phyloP scores from a whole-genome alignment of 805 yeast genomes.

The Cyberlindnera americana region DNA sequence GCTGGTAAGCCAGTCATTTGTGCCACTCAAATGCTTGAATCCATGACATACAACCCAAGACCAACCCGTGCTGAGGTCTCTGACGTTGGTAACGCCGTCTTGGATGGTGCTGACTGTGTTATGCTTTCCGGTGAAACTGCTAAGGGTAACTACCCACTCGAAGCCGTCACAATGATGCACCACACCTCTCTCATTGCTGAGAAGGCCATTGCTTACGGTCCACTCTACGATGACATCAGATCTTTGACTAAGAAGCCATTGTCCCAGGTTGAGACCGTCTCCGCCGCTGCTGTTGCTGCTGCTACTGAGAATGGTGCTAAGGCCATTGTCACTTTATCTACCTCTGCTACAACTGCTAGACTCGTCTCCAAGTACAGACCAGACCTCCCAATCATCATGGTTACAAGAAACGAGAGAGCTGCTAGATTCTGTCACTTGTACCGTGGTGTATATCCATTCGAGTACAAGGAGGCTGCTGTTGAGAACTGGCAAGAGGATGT shows the following conservation, averaged over 20 bases:
- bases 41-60: conserved; percentile 99
- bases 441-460: conserved; percentile 98
- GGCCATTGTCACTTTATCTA: conserved; percentile 94
- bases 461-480: conserved; percentile 54
- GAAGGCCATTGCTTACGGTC: conserved; percentile 88
- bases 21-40: conserved; percentile 99
- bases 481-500: conserved; percentile 96
- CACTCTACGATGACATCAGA: conserved; percentile 84
- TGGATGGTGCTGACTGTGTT: conserved; percentile 99
- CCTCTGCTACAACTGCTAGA: conserved; percentile 94
- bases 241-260: conserved; percentile 83
- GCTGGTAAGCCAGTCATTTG: conserved; percentile 99
- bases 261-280: conserved; percentile 92
- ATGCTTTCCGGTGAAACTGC: conserved; percentile 99
- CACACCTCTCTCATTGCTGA: conserved; percentile 95
- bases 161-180: conserved; percentile 99
- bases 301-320: conserved; percentile 94
- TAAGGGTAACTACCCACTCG: conserved; percentile 97
- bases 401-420: conserved; percentile 89
- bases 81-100: conserved; percentile 98
- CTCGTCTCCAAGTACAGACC: conserved; percentile 97
- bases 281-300: conserved; percentile 95
- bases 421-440: conserved; percentile 95
- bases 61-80: conserved; percentile 99
- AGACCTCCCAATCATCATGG: conserved; percentile 94